Evolutionary conservation across 176 grass and related monocot species (phyloP).

Genomic region (Typha latifolia): DNA sequence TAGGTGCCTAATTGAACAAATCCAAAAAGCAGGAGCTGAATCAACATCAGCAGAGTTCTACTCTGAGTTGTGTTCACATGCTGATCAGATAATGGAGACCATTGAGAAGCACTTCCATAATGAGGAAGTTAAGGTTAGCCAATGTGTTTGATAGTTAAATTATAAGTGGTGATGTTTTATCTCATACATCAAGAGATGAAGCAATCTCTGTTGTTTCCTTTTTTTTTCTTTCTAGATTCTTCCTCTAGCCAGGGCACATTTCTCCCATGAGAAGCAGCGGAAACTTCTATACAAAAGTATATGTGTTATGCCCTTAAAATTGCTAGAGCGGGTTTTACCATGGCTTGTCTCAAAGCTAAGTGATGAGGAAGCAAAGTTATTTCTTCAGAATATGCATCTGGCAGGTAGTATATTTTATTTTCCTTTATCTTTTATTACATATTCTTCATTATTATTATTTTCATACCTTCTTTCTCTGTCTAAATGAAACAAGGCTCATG

Average conservation of each 20-base stretch:
- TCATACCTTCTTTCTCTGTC: too few relatives aligned
- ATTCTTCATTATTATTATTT: too few relatives aligned
- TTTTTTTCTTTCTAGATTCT: conserved; percentile 60
- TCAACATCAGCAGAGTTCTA: conserved; percentile 50
- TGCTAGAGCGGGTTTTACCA: conserved; percentile 68
- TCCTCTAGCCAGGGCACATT: conserved; percentile 60
- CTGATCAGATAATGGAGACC: conserved; percentile 85
- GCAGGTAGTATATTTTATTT: conserved; percentile 35
- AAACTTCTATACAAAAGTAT: conserved; percentile 59
- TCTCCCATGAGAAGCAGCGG: conserved; percentile 59
- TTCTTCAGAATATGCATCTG: conserved; percentile 73
- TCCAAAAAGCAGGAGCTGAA: conserved; percentile 48
- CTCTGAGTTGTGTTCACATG: conserved; percentile 73
- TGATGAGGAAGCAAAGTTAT: conserved; percentile 45
- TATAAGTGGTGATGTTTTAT: not conserved
- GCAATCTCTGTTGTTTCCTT: not conserved
- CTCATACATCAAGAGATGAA: not conserved
- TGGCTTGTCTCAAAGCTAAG: conserved; percentile 67
- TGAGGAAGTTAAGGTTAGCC: conserved; percentile 68
- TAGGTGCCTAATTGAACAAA: conserved; percentile 72
- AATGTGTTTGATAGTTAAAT: not conserved
- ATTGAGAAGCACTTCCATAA: conserved; percentile 71
- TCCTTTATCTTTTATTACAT: not conserved
- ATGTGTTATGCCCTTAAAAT: conserved; percentile 72
- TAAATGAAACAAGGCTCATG: too few relatives aligned